Base-by-base conservation (phyloP, 306 rosid genomes). In the Ormosia semicastrata region DNA sequence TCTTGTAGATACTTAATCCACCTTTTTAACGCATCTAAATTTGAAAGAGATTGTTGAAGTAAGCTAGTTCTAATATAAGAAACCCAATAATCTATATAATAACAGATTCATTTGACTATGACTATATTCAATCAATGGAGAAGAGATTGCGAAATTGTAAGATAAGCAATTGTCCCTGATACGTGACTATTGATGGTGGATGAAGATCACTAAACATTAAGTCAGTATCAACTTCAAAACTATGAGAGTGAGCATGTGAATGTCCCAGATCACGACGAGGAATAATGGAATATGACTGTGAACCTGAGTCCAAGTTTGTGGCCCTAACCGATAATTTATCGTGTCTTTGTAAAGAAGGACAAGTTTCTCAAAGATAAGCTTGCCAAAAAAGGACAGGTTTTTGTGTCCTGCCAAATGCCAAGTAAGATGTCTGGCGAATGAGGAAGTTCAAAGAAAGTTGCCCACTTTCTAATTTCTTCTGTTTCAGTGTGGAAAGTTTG, bases 351-450 rank as follows among this genome's bases (percentile, higher is more conserved):
- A 70, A 43, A 56, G 54, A 29, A 78, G 67, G 65, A 52, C 73
- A 81, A 43, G 7, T 24, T 37, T 66, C 52, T 76, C 40, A 30
- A 40, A 30, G 81, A 76, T 76, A 76, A 85, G 63, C 43, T 69
- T 80, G 59, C 70, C 80, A 53, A 81, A 81, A 50, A 4, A 36
- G 60, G 72, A 71, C 34, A 30, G 43, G 14, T 34, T 17, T 60
- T 63, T 36, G 54, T 71, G 71, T 60, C 54, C 17, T 66, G 56
- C 33, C 62, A 43, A 44, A 43, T 46, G 49, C 71, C 62, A 41
- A 74, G 63, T 24, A 29, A 57, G 7, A 33, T 43, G 69, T 36
- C 29, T 36, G 1, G 9, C 29, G 24, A 63, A 63, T 1, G 24
- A 33, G 2, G 9, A 10, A 11, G 41, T 33, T 33, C 24, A 24